Evolutionary conservation across 257 asterid species (phyloP).

Genomic region (Forsythia viridissima): DNA sequence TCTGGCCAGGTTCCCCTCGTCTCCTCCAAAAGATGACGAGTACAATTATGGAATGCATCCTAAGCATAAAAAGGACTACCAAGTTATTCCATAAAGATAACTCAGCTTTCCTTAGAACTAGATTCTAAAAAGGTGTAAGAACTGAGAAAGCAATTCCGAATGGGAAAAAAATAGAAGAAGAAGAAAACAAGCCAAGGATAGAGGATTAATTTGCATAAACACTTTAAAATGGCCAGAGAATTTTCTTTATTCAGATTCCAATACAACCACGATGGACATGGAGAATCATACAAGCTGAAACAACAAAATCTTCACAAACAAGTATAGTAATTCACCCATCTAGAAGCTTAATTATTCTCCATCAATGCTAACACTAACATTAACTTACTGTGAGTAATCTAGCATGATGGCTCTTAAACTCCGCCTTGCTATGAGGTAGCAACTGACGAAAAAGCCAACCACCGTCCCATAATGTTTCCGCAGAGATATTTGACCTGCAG

Average conservation of each 20-base stretch:
- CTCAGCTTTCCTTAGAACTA: slow-evolving; percentile 6
- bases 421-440: slow-evolving; percentile 83
- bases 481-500: slow-evolving; percentile 84
- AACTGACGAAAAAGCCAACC: slow-evolving; percentile 99
- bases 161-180: background rate
- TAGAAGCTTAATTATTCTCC: slow-evolving; percentile 5
- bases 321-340: background rate
- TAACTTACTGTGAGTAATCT: slow-evolving; percentile 68
- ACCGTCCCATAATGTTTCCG: slow-evolving; percentile 98
- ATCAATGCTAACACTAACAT: slow-evolving; percentile 7
- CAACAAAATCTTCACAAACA: slow-evolving; percentile 5
- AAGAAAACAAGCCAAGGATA: background rate
- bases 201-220: slow-evolving; percentile 3
- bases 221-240: slow-evolving; percentile 19
- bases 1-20: slow-evolving; percentile 89
- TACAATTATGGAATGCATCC: slow-evolving; percentile 66
- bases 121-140: slow-evolving; percentile 17
- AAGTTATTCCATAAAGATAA: slow-evolving; percentile 25
- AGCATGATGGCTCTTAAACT: slow-evolving; percentile 71
- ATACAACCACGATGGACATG: slow-evolving; percentile 8
- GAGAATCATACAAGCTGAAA: slow-evolving; percentile 16
- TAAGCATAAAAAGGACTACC: slow-evolving; percentile 31
- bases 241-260: slow-evolving; percentile 13
- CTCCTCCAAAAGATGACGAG: slow-evolving; percentile 67
- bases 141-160: slow-evolving; percentile 14